These are phyloP conservation scores for Thelephora ganbajun DNA, from an alignment of 768 basidiomycete genomes.

Conservation along the genomic window DNA sequence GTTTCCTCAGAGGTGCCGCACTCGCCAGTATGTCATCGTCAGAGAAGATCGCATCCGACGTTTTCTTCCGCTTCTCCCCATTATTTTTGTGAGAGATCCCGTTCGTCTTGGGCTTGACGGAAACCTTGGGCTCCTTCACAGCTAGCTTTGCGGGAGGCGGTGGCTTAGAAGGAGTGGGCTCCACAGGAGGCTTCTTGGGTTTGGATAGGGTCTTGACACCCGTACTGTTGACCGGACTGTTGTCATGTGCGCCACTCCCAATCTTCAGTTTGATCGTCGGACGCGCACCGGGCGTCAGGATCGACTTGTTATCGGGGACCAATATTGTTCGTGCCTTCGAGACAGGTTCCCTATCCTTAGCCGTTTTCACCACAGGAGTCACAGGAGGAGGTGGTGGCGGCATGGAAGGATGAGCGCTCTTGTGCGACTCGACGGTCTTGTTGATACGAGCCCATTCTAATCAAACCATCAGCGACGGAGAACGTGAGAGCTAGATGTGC, in stretches of 20 bases:
- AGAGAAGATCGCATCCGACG: constrained; percentile 1
- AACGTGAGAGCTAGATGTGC: constrained; percentile 1
- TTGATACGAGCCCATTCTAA: constrained; percentile 81
- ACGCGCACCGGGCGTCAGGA: constrained; percentile 26
- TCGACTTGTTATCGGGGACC: constrained; percentile 13
- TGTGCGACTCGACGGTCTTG: constrained; percentile 63
- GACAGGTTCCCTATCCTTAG: not conserved
- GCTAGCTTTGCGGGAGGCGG: constrained; percentile 5
- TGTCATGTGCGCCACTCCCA: constrained; percentile 8
- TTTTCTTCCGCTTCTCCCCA: constrained; percentile 2
- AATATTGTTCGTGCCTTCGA: not conserved
- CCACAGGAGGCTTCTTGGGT: not conserved
- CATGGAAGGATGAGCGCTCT: constrained; percentile 21
- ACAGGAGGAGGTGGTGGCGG: constrained; percentile 6
- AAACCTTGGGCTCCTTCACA: constrained; percentile 10
- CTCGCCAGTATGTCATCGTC: constrained; percentile 55
- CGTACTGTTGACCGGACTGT: constrained; percentile 3
- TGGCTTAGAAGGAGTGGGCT: constrained; percentile 6
- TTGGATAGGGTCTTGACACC: constrained; percentile 3
- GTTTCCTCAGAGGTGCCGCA: constrained; percentile 48
- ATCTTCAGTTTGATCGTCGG: constrained; percentile 62
- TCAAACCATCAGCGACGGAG: not conserved
- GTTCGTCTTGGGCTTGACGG: constrained; percentile 15
- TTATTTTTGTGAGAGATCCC: constrained; percentile 11
- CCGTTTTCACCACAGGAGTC: constrained; percentile 9